Base-by-base conservation (phyloP, 2,329 filamentous ascomycete genomes). In the Pestalotiopsis sp. region DNA sequence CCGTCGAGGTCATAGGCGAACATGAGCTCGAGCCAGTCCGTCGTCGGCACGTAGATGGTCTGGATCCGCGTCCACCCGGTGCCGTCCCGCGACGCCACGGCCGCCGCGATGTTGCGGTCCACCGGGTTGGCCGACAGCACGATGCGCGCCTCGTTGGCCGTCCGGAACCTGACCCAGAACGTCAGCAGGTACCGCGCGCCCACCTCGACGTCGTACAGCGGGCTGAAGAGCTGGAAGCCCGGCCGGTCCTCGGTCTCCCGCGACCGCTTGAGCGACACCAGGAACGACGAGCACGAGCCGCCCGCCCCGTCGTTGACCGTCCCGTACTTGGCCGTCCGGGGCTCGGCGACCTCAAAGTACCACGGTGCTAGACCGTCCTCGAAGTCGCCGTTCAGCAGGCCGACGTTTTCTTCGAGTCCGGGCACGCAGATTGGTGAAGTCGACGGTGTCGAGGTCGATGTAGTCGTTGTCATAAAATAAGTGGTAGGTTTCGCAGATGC, bases 1-100 rank as follows among this genome's bases (percentile, higher is more conserved):
- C 67, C 63, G 35, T 57, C 40, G 17, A 68, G 67, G 40, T 56
- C 26, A 24, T 52, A 64, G 24, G n/a, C 30, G 63, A 68, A 62
- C 17, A 24, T 11, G 10, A 68, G 11, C 40, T 62, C 57, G 44
- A 55, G 40, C 39, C 58, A 62, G 44, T 59, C 26, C 24, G 38
- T 56, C 14, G 11, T 64, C 6, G 64, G 57, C 7, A 48, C 26
- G 44, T 65, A 68, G 22, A 30, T 30, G 7, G 59, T 60, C 26
- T 55, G 52, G n/a, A 52, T 38, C 39, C 24, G 39, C 20, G 52
- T 62, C 67, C 67, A 68, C 11, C 4, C 17, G 20, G 52, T 52
- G 5, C 13, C 35, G 13, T 52, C 24, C n/a, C 52, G 57, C 55
- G 48, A 65, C 13, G 67, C 67, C 20, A 68, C 24, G 14, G 55